A percentile compares a stretch with the other conserved stretches of the same genome.
These are phyloP conservation scores for Ophiocordyceps camponoti-saundersi DNA, from an alignment of 2,329 filamentous ascomycete genomes.

Conservation along the genomic window DNA sequence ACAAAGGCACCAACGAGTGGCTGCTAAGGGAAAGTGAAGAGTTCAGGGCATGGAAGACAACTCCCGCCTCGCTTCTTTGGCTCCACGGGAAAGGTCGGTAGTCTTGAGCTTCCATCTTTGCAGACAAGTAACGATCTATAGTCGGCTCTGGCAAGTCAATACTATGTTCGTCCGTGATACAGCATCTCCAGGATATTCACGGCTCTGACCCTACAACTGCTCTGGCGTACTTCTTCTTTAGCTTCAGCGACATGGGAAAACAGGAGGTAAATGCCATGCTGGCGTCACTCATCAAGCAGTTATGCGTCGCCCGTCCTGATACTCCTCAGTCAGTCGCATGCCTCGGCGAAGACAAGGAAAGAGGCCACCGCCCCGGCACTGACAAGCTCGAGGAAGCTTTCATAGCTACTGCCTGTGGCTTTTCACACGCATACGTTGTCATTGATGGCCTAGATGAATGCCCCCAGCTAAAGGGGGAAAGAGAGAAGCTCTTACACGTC, in stretches of 20 bases:
- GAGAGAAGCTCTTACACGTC: neutral
- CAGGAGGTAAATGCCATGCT: slow-evolving; percentile 2
- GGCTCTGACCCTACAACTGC: neutral
- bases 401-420: neutral
- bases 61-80: slow-evolving; percentile 1
- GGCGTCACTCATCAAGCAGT: slow-evolving; percentile 2
- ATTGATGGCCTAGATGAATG: slow-evolving; percentile 3
- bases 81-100: slow-evolving; percentile 3
- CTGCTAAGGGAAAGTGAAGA: neutral
- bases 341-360: neutral
- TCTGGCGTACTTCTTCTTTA: slow-evolving; percentile 2
- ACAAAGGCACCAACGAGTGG: neutral
- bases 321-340: slow-evolving; percentile 1
- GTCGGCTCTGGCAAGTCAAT: neutral
- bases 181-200: neutral
- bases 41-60: slow-evolving; percentile 1
- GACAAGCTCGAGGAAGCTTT: neutral
- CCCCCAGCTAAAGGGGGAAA: neutral
- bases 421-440: slow-evolving; percentile 1
- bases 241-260: slow-evolving; percentile 1
- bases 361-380: neutral
- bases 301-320: neutral
- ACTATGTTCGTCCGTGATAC: too few relatives aligned
- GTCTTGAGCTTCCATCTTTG: neutral
- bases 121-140: neutral